Conservation (phyloP, 768 basidiomycete genomes). For the Russula earlei region DNA sequence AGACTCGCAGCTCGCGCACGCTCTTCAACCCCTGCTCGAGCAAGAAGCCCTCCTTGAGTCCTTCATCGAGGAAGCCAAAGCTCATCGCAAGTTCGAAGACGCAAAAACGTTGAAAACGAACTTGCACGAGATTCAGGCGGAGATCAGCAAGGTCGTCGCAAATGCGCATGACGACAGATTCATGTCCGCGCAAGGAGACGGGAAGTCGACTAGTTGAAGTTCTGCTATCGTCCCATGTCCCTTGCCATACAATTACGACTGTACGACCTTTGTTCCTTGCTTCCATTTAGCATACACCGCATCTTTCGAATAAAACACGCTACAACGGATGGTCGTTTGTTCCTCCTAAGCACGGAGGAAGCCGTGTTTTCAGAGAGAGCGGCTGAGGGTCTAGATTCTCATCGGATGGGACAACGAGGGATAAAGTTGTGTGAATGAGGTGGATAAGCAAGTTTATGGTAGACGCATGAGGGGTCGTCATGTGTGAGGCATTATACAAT, state of each 20-base stretch:
- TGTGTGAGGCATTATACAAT: neutral
- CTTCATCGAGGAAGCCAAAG: constrained; percentile 85
- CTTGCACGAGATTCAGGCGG: constrained; percentile 71
- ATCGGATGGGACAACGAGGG: neutral
- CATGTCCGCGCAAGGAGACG: neutral
- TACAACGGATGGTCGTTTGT: neutral
- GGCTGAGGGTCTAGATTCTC: neutral
- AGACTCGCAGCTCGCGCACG: constrained; percentile 60
- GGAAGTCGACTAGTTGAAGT: constrained; percentile 3
- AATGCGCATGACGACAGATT: constrained; percentile 22
- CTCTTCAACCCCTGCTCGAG: constrained; percentile 82
- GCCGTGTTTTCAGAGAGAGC: neutral
- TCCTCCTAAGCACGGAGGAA: neutral
- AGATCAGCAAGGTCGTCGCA: constrained; percentile 63
- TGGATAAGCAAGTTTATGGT: neutral
- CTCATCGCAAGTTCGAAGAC: constrained; percentile 92
- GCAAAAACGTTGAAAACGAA: constrained; percentile 74
- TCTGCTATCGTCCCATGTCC: neutral
- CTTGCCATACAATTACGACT: neutral
- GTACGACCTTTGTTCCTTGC: constrained; percentile 1
- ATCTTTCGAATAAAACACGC: neutral
- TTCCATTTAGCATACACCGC: constrained; percentile 10
- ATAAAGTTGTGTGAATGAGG: neutral
- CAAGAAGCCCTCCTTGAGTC: constrained; percentile 88
- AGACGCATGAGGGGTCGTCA: neutral